Evolutionary conservation across 352 stramenopile genomes (phyloP).

Genomic region (Blastocystis sp.): DNA sequence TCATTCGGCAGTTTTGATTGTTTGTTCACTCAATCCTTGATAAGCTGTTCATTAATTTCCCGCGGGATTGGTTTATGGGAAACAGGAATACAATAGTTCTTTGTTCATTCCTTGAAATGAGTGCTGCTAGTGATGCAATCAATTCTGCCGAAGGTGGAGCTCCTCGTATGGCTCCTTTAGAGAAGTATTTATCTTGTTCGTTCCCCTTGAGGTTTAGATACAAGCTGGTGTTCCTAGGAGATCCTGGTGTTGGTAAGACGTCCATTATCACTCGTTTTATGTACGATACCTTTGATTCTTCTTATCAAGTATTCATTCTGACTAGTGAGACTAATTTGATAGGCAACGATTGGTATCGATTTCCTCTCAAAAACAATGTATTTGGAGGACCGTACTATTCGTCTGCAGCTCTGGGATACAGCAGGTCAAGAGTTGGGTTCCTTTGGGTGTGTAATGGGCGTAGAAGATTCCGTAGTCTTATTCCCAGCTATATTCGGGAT

Average conservation of each 20-base stretch:
- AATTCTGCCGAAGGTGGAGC: slow-evolving; percentile 46
- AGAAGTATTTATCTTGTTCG: slow-evolving; percentile 3
- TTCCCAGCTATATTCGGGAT: slow-evolving; percentile 92
- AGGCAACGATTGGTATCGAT: slow-evolving; percentile 98
- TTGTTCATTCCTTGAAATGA: neutral
- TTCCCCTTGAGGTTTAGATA: slow-evolving; percentile 45
- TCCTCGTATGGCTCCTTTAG: slow-evolving; percentile 48
- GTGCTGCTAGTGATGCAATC: slow-evolving; percentile 21
- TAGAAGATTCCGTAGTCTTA: slow-evolving; percentile 81
- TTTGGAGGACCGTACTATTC: slow-evolving; percentile 91
- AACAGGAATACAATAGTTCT: neutral
- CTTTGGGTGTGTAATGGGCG: slow-evolving; percentile 32
- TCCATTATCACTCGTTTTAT: slow-evolving; percentile 99
- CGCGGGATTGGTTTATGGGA: neutral
- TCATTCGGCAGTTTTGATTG: neutral
- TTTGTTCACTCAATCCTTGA: neutral
- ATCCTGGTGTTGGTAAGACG: slow-evolving; percentile 97
- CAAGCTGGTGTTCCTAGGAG: slow-evolving; percentile 80
- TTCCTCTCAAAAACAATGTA: slow-evolving; percentile 99
- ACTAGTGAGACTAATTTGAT: neutral
- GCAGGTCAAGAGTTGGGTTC: slow-evolving; percentile 84
- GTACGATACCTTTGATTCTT: slow-evolving; percentile 92
- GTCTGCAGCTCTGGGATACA: slow-evolving; percentile 95
- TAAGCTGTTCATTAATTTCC: neutral
- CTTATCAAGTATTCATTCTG: slow-evolving; percentile 76